Base-by-base conservation (phyloP, 495 filamentous ascomycete species). In the Terfezia boudieri region DNA sequence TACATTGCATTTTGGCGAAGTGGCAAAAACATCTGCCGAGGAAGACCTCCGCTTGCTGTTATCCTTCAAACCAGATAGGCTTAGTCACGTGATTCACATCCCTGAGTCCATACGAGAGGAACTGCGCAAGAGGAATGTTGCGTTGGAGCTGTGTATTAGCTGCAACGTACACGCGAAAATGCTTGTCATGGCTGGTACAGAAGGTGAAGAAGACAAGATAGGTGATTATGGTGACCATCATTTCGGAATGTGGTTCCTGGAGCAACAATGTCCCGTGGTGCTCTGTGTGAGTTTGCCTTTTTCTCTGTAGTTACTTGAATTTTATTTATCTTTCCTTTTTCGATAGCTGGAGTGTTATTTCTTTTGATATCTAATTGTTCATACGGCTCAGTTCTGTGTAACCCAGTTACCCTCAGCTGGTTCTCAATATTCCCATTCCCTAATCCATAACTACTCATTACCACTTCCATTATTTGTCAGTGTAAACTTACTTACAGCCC, bases 61-160 rank as follows among this genome's bases (percentile, higher is more conserved):
- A 55, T 65, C 64, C 0, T 87, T 78, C 68, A 41, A 64, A 51
- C 85, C 84, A 6, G 77, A 84, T 58, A 68, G 86, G 4, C 63
- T 93, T 9, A 84, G 85, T 0, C 86, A 92, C 68, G 84, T 86
- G 6, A 83, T 89, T 53, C 75, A 86, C 63, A 76, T 86, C 1
- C 71, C 75, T 0, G 75, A 77, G 9, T 59, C 63, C 20, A 61
- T 82, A 16, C 76, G 74, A 58, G 55, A 66, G 49, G 71, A 75
- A 61, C 81, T 89, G 56, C 61, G 67, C 7, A 58, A 59, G 37
- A 69, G 71, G 17, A 61, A 65, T 8, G 59, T 87, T 12, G 80
- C 80, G 6, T 60, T 93, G 23, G 86, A 93, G 67, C 58, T 92
- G 50, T 89, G 84, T 53, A 68, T 90, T 58, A 82, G 77, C 51